Evolutionary conservation across 164 flowering plant species (phyloP), one percentile per base, ranked within the genome.

Genomic region (Annona squamosa): DNA sequence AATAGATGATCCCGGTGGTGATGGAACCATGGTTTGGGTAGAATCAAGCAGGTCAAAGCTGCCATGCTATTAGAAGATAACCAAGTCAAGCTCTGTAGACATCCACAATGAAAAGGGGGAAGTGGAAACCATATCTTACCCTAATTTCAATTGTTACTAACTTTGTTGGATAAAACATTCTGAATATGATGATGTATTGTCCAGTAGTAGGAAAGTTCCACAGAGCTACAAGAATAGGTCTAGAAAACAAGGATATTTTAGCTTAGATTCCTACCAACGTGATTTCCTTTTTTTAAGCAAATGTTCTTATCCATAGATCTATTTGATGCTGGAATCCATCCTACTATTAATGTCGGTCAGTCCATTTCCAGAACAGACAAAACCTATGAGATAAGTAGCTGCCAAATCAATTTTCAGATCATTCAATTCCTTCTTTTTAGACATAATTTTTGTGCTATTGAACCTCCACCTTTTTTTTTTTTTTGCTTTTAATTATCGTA

Each of bases 1-100:
- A 69, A 87, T 86, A 18, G 91, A 87, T 48, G 93, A 88, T 81
- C 91, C 97, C 57, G 80, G 86, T 73, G 84, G 88, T 72, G 99
- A 88, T 64, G 90, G 83, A 75, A 64, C 64, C 68, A 84, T 71
- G 2, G 74, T 76, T 68, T 79, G 85, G 71, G 76, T 71, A 56
- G 76, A 76, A 61, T 81, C 80, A 68, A 89, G 87, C 67, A 47
- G 81, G 57, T 85, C 92, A 78, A 94, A 91, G 62, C 91, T 87
- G 63, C 97, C 95, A 81, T 84, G 85, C 98, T 94, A 72, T 73
- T n/a, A 72, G 46, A 76, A 77, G 5, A 79, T 26, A 75, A 0
- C 48, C 1, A 72, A 46, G 65, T 75, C 68, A 75, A 62, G 45
- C 57, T 72, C 61, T 48, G 52, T 64, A 46, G 37, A 71, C 13